Base-by-base conservation (phyloP, 176 grass and related monocot species). In the Neostapfia colusana region DNA sequence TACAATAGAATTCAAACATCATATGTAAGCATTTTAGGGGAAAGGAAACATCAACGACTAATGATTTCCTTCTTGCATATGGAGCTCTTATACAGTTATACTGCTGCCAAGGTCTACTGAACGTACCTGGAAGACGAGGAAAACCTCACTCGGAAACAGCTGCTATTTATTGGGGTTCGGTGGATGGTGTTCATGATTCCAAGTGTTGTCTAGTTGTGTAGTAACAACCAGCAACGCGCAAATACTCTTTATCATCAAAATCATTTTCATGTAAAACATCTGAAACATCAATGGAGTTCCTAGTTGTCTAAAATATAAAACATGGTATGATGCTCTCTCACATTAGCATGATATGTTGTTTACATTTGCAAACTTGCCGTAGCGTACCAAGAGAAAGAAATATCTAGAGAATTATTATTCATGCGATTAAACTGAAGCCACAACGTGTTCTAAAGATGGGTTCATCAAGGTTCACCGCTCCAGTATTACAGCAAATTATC, bases 1-100 rank as follows among this genome's bases (percentile, higher is more conserved):
- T 37, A 67, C 1, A 5, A 20, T 56, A 70, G 45, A 69, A 27
- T 70, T 25, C 26, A 81, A 76, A 44, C 25, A 81, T 70, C n/a
- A 68, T 24, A 11, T 20, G 23, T 40, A 76, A 54, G 10, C 63
- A 78, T 72, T 70, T 54, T 15, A 69, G 42, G 36, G 6, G 26
- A 69, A 74, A 37, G 4, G 10, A 5, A 15, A 40, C 13, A 55
- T 57, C 6, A 79, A 70, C 25, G 63, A 24, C 75, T 2, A 7
- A n/a, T 70, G 40, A 17, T 63, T 35, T 62, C 40, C 15, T 82
- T 6, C 41, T 35, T 62, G 21, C 20, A 24, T 42, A 43, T 20
- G 14, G 42, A 10, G 7, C 23, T 20, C 23, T 26, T 20, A 31
- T 35, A 10, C 28, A 46, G 15, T 26, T 20, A 31, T 35, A 10